Evolutionary conservation across 2,329 filamentous ascomycete species (phyloP), one percentile per base, ranked within the genome.

Genomic region (Rhynchosporium graminicola): DNA sequence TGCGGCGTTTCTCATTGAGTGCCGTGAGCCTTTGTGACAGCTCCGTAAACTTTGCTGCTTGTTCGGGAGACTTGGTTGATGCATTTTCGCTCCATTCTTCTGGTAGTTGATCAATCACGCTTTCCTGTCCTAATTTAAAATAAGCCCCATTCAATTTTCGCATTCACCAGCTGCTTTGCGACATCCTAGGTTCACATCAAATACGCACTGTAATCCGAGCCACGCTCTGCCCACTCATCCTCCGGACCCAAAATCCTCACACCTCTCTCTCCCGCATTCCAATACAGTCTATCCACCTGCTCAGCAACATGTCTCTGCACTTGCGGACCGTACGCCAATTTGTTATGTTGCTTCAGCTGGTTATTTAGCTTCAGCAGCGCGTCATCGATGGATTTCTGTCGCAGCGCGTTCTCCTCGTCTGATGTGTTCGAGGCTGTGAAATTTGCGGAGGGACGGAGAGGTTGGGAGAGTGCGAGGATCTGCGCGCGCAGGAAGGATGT

Each of bases 241-340:
- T 77, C 76, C 5, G 75, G 75, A 0, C 61, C 68, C 2, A 67
- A 64, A 12, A 68, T 43, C 48, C 45, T 64, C 1, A 71, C 71
- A 0, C 67, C 71, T 20, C 74, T 72, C 48, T 78, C 78, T 5
- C 77, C 80, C 1, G 77, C 76, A 47, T 78, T 76, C 74, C 82
- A 81, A 73, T 91, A 91, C 50, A 89, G 76, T 54, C 76, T 76
- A 74, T 90, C 87, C 47, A 92, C 85, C 76, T 92, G 88, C 77
- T 90, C 87, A 1, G 88, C 87, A 20, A 91, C 82, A 69, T 90
- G 87, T 42, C 88, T 82, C 57, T 82, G 85, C n/a, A 88, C 87
- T 68, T 89, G 86, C 0, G 87, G 82, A 15, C 86, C 82, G 73
- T 90, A 90, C 4, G 86, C 85, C 60, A 86, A 82, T 42, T 83